Percentiles rank a stretch among this genome's conserved stretches.
These are phyloP conservation scores for Beauveria caledonica DNA, from an alignment of 2,329 filamentous ascomycete genomes.

Conservation along the genomic window DNA sequence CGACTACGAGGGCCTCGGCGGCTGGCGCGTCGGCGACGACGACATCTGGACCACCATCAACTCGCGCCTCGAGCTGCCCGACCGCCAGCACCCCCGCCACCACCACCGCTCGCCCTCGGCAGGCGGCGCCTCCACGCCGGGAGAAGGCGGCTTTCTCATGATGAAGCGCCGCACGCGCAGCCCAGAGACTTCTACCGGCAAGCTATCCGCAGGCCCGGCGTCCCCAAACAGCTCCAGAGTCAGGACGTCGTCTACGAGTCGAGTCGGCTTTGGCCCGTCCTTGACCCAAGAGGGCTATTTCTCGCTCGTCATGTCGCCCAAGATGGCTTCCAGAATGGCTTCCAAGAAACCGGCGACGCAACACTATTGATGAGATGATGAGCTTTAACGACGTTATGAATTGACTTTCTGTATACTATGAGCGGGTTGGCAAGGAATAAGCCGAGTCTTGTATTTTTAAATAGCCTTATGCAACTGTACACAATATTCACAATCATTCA, in stretches of 20 bases:
- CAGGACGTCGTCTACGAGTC: constrained; percentile 37
- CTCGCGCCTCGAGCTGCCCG: constrained; percentile 41
- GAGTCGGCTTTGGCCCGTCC: constrained; percentile 23
- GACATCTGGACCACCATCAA: constrained; percentile 45
- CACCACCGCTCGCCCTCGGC: constrained; percentile 35
- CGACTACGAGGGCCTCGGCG: constrained; percentile 53
- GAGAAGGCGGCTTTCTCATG: constrained; percentile 34
- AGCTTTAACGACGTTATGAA: not conserved
- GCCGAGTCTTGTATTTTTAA: not conserved
- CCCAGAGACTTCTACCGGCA: constrained; percentile 20
- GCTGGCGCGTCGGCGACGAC: constrained; percentile 44
- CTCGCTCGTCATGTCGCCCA: constrained; percentile 23
- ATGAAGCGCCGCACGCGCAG: constrained; percentile 33
- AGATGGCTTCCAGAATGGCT: constrained; percentile 19
- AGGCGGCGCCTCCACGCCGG: constrained; percentile 28
- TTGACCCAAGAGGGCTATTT: constrained; percentile 35
- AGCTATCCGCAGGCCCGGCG: constrained; percentile 14
- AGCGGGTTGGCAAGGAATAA: not conserved
- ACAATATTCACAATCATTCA: not conserved
- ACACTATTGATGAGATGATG: not conserved
- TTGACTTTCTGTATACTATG: not conserved
- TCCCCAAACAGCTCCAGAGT: constrained; percentile 41
- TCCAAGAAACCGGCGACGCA: constrained; percentile 21
- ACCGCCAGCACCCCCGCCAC: constrained; percentile 31
- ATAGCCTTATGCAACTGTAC: not conserved